phyloP scores from a whole-genome alignment of 1,284 basidiomycete genomes.

The Rhodotorula glutinis region DNA sequence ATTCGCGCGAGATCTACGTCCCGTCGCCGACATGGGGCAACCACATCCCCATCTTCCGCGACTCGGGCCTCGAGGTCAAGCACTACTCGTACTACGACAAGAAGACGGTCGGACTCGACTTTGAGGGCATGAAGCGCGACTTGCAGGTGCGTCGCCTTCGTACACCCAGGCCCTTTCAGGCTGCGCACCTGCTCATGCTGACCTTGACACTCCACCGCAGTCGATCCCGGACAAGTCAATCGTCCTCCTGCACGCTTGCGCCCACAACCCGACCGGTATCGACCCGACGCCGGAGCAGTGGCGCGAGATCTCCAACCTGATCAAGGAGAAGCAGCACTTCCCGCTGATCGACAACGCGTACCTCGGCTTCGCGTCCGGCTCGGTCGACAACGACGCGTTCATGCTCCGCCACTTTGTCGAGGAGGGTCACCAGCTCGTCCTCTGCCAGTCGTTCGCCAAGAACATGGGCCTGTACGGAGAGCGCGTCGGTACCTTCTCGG shows the following conservation, averaged over 20 bases:
- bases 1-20: constrained; percentile 85
- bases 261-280: constrained; percentile 54
- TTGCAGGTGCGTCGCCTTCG: constrained; percentile 53
- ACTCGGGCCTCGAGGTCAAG: constrained; percentile 91
- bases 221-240: constrained; percentile 54
- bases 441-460: constrained; percentile 61
- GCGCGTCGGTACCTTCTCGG: constrained; percentile 79
- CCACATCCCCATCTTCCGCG: constrained; percentile 70
- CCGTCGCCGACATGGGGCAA: constrained; percentile 97
- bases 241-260: constrained; percentile 56
- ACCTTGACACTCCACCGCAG: constrained; percentile 26
- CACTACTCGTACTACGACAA: constrained; percentile 90
- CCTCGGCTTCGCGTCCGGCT: constrained; percentile 80
- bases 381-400: constrained; percentile 81
- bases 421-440: constrained; percentile 69
- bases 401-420: constrained; percentile 87
- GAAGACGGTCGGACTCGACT: constrained; percentile 85
- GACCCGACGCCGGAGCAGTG: constrained; percentile 81
- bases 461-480: constrained; percentile 93
- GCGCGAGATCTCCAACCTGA: constrained; percentile 71
- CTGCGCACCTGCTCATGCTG: neutral
- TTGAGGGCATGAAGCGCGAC: constrained; percentile 67
- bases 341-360: constrained; percentile 96
- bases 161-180: too few species aligned
- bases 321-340: constrained; percentile 78